Base-by-base conservation (phyloP, 2,329 filamentous ascomycete genomes). In the Aureobasidium zeae region DNA sequence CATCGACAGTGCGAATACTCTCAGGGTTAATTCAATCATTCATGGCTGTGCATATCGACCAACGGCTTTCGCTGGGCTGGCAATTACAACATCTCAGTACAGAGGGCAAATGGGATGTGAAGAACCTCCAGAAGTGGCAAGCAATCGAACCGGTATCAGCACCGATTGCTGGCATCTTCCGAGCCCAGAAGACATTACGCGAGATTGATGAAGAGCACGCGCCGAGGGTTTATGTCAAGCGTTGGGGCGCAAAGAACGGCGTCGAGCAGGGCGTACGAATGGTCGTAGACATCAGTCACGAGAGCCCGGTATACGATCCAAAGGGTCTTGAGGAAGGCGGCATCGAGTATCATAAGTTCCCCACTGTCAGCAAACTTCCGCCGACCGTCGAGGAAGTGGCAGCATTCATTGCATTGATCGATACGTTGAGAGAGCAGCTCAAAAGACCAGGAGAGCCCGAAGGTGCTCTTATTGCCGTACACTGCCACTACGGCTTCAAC, bases 401-500 rank as follows among this genome's bases (percentile, higher is more conserved):
- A 13, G 67, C 70, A 5, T 83, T 82, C 54, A 72, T 78, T 44
- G 64, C 66, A 2, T 58, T 81, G 2, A 69, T 82, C 15, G 75
- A 81, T 51, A 49, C 55, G 4, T 53, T 71, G 2, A 53, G 62
- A 1, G 48, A 42, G 5, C 34, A 49, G 44, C 32, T 54, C 45
- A 12, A 45, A 45, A 48, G 67, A 66, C 50, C 63, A 62, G 29
- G 65, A 61, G 45, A 67, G 64, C 12, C 37, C 4, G 35, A 48
- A n/a, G 61, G 59, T 44, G 59, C 63, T 5, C 55, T 66, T 1
- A 75, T 94, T 39, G 88, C 82, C 2, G 86, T 94, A 0, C 89
- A 96, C 60, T 96, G 89, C 56, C 89, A 96, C 57, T 95, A 95
- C 54, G 89, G 89, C 0, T 95, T 93, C 66, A 95, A 96, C 60